A percentile compares a stretch with the other conserved stretches of the same genome.
These are phyloP conservation scores for Haplosporangium sp. DNA, from an alignment of 371 early-diverging fungal species.

Conservation along the genomic window DNA sequence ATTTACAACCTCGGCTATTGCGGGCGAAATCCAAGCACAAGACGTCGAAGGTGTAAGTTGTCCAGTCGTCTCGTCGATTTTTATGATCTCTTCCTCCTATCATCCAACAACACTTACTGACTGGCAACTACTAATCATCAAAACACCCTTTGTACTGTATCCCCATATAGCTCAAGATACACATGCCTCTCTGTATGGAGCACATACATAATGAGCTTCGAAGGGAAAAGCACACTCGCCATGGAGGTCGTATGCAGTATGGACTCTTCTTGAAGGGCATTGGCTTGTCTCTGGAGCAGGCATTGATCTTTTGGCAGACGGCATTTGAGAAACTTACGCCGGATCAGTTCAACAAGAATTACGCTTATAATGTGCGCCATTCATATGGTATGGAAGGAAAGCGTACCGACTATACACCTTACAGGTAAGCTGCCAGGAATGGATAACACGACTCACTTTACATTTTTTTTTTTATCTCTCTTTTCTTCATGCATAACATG, in stretches of 20 bases:
- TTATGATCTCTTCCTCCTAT: too few species aligned
- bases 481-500: background rate
- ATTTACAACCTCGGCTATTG: constrained; percentile 59
- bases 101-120: too few species aligned
- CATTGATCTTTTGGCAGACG: constrained; percentile 91
- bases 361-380: constrained; percentile 97
- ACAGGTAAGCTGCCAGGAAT: constrained; percentile 62
- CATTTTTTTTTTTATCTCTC: background rate
- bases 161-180: constrained; percentile 60
- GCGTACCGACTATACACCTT: constrained; percentile 92
- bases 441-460: background rate
- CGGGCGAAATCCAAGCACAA: constrained; percentile 69
- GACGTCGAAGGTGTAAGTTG: constrained; percentile 72
- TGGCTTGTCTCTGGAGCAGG: constrained; percentile 92
- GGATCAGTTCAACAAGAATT: constrained; percentile 93
- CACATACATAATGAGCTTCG: constrained; percentile 77
- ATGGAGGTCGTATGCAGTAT: constrained; percentile 92
- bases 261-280: constrained; percentile 96
- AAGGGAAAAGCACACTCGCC: constrained; percentile 85
- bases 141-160: too few species aligned
- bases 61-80: background rate
- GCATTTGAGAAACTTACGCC: constrained; percentile 83
- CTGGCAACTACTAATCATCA: too few species aligned
- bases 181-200: constrained; percentile 96
- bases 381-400: constrained; percentile 99